Base-by-base conservation (phyloP, 164 flowering plant genomes). In the Nelumbo lutea region DNA sequence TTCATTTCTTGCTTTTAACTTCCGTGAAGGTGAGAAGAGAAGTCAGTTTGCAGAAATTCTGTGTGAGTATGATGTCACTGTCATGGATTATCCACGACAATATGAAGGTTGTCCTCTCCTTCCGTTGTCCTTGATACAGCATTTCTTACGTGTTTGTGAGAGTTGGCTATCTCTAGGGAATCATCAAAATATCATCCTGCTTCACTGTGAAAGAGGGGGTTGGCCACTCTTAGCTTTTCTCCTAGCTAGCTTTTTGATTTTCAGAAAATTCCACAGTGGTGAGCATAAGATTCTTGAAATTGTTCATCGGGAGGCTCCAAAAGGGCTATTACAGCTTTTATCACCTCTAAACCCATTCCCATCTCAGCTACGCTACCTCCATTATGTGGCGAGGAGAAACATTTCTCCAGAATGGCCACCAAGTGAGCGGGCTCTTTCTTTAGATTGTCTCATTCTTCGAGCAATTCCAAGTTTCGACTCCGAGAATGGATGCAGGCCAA, bases 191-290 rank as follows among this genome's bases (percentile, higher is more conserved):
- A 70, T 96, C 64, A 74, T 96, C 67, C 83, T 93, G 71, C 82
- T 96, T 8, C 99, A 96, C 60, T 93, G 97, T 73, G 99, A 96
- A 83, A 85, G 98, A 80, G 99, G 99, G 27, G 96, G 93, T 59
- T 96, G 99, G 99, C 96, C 96, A 3, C 86, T 96, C 45, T 77
- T 96, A 64, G 98, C 98, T 1, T 93, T 93, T 73, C 79, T 93
- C 68, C 80, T 96, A 68, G 87, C 98, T 56, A 88, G 95, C 71
- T 85, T 96, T 70, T 68, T 93, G 80, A 80, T 90, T 73, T 96
- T 82, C 75, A 85, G 86, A 76, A 90, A 89, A 68, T 70, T 86
- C 74, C 88, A 90, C 56, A 79, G 83, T 75, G 96, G 96, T n/a
- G 98, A 90, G 72, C 84, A 82, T 52, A 86, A 72, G 76, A 84